Base-by-base conservation (phyloP, 495 filamentous ascomycete species). In the Venustampulla echinocandica region DNA sequence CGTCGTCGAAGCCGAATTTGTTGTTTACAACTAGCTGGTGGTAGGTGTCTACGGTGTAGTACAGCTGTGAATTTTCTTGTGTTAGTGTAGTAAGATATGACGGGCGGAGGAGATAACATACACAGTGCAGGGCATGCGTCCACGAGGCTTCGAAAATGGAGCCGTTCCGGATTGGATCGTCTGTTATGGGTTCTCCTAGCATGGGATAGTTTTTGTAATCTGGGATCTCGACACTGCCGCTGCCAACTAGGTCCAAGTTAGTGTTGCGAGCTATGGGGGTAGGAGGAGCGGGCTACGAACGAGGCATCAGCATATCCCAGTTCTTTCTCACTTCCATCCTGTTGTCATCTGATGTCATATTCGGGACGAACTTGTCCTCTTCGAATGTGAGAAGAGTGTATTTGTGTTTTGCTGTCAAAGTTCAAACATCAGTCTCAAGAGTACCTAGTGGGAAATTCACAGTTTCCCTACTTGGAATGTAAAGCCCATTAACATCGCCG, bases 241-340 rank as follows among this genome's bases (percentile, higher is more conserved):
- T 60, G 6, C 60, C 60, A 38, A 60, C 57, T 54, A 37, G 13
- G n/a, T 18, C 2, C 38, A 34, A 30, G 6, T 37, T 37, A 37
- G 10, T 37, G 9, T 37, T 43, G 10, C 18, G 9, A 13, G 19
- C 13, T 44, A 1, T 19, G 10, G 25, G 5, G 9, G 5, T 5
- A 4, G 9, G 14, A 24, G 23, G 22, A 13, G 21, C 15, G 4
- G 15, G 23, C 4, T 25, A 41, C 55, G 10, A 37, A 58, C 55
- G 51, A 42, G 57, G 59, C 59, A 61, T 61, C 4, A 61, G 37
- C 42, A 56, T 50, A 49, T 61, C 56, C 59, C 56, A 61, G 24
- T 61, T 59, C 13, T 47, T 42, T 35, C 53, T 13, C 25, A 61
- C 45, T 14, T 49, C 53, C 50, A 59, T 56, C 50, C 59, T 37